These are phyloP conservation scores for Coelastrella sp. DNA, from an alignment of 139 green algal genomes.

Conservation along the genomic window DNA sequence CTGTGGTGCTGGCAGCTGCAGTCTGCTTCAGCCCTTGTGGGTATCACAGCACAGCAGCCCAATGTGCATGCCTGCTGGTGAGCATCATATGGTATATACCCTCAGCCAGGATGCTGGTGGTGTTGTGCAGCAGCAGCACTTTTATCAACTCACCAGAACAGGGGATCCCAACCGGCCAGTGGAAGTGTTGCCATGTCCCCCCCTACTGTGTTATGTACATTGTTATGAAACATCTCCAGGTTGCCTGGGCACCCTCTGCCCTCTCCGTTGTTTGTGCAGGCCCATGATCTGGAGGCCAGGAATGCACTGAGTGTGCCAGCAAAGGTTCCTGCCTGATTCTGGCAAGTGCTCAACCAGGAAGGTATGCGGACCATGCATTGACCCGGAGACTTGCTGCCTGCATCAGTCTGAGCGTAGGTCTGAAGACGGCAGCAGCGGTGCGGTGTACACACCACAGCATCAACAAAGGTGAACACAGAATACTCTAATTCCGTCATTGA, in stretches of 20 bases:
- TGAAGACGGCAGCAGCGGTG: no score
- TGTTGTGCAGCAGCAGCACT: not conserved
- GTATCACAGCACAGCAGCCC: no score
- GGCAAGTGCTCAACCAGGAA: not conserved
- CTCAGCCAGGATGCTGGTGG: not conserved
- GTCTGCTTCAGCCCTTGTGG: no score
- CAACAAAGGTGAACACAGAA: no score
- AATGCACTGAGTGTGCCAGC: not conserved
- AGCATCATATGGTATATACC: not conserved
- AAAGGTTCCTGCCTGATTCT: not conserved
- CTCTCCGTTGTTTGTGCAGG: not conserved
- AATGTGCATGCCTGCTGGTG: not conserved
- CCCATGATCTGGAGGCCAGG: not conserved
- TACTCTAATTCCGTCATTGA: no score
- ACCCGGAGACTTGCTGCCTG: no score
- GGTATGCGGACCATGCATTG: not conserved
- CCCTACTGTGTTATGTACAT: slow-evolving; percentile 20
- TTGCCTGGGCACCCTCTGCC: slow-evolving; percentile 15
- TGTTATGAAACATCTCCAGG: slow-evolving; percentile 37
- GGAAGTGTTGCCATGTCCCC: slow-evolving; percentile 20
- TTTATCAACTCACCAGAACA: slow-evolving; percentile 34
- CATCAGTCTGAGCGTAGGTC: no score
- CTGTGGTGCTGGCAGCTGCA: no score
- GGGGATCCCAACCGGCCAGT: not conserved
- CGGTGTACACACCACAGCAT: no score